Base-by-base conservation (phyloP, 2,329 filamentous ascomycete species). In the Aspergillus ochraceoroseus region DNA sequence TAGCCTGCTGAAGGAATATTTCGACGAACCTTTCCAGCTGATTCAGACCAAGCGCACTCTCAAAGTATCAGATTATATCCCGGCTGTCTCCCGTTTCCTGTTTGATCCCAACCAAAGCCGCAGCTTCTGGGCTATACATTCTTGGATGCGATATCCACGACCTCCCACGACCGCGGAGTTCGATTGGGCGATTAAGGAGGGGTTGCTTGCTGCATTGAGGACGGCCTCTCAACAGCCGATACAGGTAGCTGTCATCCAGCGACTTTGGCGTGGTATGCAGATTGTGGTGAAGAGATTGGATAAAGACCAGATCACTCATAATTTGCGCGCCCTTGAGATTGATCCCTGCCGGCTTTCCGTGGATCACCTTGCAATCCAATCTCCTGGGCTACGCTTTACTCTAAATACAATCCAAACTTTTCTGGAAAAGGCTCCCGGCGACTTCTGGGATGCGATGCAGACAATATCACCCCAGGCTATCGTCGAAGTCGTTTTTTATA, bases 361-460 rank as follows among this genome's bases (percentile, higher is more conserved):
- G 65, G 62, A 87, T 65, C 73, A 83, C 78, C 60, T 95, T 74
- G 59, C 76, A 71, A 55, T 73, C 75, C 55, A 73, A 74, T 54
- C 75, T 74, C 51, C 71, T 2, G 77, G 85, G 14, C 71, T 94
- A 43, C 72, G 80, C 8, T 75, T 82, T 43, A 71, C 92, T 11
- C 73, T 94, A 31, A 78, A 80, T 41, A 80, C 82, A 1, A 76
- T 95, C 46, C 79, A 77, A 30, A 72, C 71, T 8, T 74, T 95
- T 11, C 70, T 95, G 37, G 76, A 82, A 49, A 88, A 85, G 53
- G 83, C 86, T 0, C 76, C 87, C 0, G 77, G 76, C 39, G 84
- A 85, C 30, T 92, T 95, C 54, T 95, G 90, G 90, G 83, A 87
- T 54, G 83, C 87, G 1, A 83, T 94, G 67, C 82, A 85, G 35